Evolutionary conservation across 2,329 filamentous ascomycete genomes (phyloP).

Genomic region (Monosporascus sp.): DNA sequence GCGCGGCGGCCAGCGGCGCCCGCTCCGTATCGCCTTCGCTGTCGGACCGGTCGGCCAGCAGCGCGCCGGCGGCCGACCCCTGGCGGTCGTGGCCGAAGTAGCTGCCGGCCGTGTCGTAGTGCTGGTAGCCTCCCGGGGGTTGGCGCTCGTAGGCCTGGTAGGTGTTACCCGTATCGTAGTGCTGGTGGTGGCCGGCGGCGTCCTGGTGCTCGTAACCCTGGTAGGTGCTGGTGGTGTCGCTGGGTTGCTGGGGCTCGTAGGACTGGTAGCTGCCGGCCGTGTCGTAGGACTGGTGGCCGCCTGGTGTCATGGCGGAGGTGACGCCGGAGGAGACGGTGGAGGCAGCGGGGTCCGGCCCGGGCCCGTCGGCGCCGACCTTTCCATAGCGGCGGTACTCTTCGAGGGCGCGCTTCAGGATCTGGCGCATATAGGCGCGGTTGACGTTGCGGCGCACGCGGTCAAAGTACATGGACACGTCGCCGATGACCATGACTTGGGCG

Average conservation of each 20-base stretch:
- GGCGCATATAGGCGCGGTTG: constrained; percentile 34
- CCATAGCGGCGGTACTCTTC: constrained; percentile 26
- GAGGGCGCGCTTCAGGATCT: constrained; percentile 28
- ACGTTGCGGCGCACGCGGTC: constrained; percentile 31
- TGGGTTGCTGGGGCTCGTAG: too few species aligned
- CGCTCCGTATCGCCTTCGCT: neutral
- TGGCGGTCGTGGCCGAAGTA: too few species aligned
- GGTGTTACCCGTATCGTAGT: too few species aligned
- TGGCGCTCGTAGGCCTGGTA: too few species aligned
- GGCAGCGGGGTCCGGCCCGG: constrained; percentile 5
- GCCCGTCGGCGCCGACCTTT: constrained; percentile 12
- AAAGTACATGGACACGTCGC: constrained; percentile 32
- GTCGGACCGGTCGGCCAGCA: neutral
- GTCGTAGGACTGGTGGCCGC: too few species aligned
- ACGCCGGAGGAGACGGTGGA: neutral
- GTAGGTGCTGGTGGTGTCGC: too few species aligned
- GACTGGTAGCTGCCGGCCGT: too few species aligned
- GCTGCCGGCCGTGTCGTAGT: too few species aligned
- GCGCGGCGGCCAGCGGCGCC: neutral
- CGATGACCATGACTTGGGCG: constrained; percentile 30
- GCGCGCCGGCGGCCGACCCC: neutral
- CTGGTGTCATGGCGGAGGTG: too few species aligned
- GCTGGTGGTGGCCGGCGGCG: too few species aligned
- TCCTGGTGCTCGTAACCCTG: too few species aligned
- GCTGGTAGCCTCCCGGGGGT: too few species aligned